Percentiles rank a stretch among this genome's conserved stretches.
These are phyloP conservation scores for Aspergillus caelatus DNA, from an alignment of 2,329 filamentous ascomycete species.

Conservation along the genomic window DNA sequence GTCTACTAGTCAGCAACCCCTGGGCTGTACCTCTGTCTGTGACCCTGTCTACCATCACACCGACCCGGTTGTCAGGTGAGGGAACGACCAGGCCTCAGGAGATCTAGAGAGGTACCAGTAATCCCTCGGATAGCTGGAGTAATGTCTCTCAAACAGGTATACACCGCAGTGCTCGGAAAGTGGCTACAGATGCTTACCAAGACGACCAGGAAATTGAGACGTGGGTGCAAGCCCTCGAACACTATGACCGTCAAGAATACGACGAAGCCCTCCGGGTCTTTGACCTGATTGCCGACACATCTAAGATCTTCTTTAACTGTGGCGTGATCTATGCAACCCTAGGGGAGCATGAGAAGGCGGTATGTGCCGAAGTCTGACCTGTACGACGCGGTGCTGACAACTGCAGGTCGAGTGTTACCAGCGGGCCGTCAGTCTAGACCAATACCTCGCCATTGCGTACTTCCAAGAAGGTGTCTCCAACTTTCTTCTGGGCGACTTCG, in stretches of 20 bases:
- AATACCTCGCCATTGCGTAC: slow-evolving; percentile 95
- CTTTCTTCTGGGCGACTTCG: slow-evolving; percentile 94
- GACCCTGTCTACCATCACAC: background rate
- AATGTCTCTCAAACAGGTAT: slow-evolving; percentile 66
- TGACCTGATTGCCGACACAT: slow-evolving; percentile 86
- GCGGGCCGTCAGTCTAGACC: slow-evolving; percentile 83
- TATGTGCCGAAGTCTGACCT: slow-evolving; percentile 51
- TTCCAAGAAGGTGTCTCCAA: slow-evolving; percentile 99
- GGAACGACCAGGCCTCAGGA: background rate
- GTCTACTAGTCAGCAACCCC: slow-evolving; percentile 4
- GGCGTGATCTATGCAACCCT: slow-evolving; percentile 96
- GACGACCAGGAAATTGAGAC: slow-evolving; percentile 89
- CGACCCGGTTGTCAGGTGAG: slow-evolving; percentile 1
- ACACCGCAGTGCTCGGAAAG: background rate
- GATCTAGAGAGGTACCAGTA: background rate
- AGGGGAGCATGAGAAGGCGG: slow-evolving; percentile 92
- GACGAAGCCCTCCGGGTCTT: slow-evolving; percentile 85
- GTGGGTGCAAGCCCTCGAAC: slow-evolving; percentile 87
- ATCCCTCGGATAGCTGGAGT: background rate
- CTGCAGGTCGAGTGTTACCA: slow-evolving; percentile 92
- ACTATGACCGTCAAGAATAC: slow-evolving; percentile 97
- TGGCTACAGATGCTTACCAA: slow-evolving; percentile 1
- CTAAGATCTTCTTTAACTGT: slow-evolving; percentile 98
- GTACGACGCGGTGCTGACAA: slow-evolving; percentile 15
- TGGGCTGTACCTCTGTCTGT: slow-evolving; percentile 7